Evolutionary conservation across 2,329 filamentous ascomycete genomes (phyloP).

Genomic region (Beauveria bassiana): DNA sequence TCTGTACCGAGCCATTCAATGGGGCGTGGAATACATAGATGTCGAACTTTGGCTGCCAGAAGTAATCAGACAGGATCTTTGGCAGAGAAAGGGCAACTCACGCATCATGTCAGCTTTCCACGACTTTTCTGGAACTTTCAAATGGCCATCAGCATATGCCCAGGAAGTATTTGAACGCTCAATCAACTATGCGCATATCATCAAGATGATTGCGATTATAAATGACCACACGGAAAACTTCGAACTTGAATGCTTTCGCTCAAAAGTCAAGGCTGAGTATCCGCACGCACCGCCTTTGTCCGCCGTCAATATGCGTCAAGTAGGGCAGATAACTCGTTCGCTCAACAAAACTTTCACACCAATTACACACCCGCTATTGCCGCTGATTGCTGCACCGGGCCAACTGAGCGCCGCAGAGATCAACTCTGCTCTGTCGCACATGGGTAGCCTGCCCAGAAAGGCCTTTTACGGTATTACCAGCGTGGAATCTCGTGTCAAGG

Average conservation of each 20-base stretch:
- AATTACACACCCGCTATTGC: slow-evolving; percentile 77
- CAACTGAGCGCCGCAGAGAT: slow-evolving; percentile 83
- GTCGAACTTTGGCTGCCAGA: slow-evolving; percentile 84
- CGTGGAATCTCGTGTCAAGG: slow-evolving; percentile 46
- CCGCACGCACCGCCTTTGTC: slow-evolving; percentile 66
- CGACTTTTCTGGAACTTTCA: slow-evolving; percentile 77
- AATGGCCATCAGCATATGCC: slow-evolving; percentile 69
- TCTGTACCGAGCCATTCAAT: slow-evolving; percentile 76
- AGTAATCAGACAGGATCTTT: slow-evolving; percentile 59
- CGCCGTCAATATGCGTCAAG: slow-evolving; percentile 79
- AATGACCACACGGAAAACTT: slow-evolving; percentile 80
- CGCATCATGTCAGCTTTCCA: slow-evolving; percentile 90
- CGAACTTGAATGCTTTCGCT: slow-evolving; percentile 82
- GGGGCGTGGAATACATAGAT: slow-evolving; percentile 85
- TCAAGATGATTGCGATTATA: slow-evolving; percentile 86
- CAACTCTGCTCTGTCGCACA: slow-evolving; percentile 67
- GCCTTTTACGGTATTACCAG: slow-evolving; percentile 75
- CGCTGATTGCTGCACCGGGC: slow-evolving; percentile 76
- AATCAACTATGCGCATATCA: slow-evolving; percentile 69
- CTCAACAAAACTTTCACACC: slow-evolving; percentile 82
- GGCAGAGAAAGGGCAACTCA: slow-evolving; percentile 65
- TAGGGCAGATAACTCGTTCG: slow-evolving; percentile 76
- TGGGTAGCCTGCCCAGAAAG: slow-evolving; percentile 73
- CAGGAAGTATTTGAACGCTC: slow-evolving; percentile 65
- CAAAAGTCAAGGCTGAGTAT: slow-evolving; percentile 61